Conservation (phyloP, 352 stramenopile genomes). For the Globisporangium solare region DNA sequence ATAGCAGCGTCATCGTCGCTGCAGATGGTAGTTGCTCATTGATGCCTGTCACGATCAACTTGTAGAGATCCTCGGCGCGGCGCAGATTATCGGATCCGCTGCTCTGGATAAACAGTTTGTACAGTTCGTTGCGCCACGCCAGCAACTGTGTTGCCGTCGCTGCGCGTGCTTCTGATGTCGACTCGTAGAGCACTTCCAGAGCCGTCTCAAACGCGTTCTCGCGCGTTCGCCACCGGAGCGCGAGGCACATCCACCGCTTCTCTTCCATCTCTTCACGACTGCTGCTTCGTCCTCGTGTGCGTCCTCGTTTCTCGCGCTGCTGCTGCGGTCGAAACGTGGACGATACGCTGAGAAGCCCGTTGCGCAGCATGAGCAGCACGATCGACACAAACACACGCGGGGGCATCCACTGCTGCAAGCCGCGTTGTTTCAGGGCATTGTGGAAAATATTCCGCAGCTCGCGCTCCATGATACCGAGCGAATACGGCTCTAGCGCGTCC, state of each 20-base stretch:
- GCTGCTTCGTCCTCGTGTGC: conserved; percentile 5
- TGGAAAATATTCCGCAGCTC: conserved; percentile 66
- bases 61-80: conserved; percentile 9
- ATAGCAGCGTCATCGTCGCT: neutral
- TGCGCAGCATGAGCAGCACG: conserved; percentile 53
- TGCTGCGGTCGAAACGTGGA: conserved; percentile 34
- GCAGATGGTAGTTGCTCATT: too few species aligned
- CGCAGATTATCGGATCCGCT: conserved; percentile 4
- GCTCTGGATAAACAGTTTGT: conserved; percentile 11
- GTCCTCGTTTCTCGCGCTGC: neutral
- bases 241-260: conserved; percentile 46
- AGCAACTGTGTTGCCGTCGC: conserved; percentile 5
- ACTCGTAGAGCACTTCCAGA: conserved; percentile 43
- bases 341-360: conserved; percentile 47
- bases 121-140: conserved; percentile 15
- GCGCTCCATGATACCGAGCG: conserved; percentile 37
- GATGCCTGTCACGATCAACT: neutral
- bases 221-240: conserved; percentile 43
- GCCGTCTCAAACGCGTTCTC: conserved; percentile 45
- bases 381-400: conserved; percentile 60
- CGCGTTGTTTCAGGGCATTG: conserved; percentile 57
- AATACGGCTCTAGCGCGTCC: conserved; percentile 34
- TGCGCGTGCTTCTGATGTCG: neutral
- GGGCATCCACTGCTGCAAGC: conserved; percentile 48
- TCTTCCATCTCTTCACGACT: conserved; percentile 34